Conservation (phyloP, 2,329 filamentous ascomycete genomes). For the Phyllosticta capitalensis region DNA sequence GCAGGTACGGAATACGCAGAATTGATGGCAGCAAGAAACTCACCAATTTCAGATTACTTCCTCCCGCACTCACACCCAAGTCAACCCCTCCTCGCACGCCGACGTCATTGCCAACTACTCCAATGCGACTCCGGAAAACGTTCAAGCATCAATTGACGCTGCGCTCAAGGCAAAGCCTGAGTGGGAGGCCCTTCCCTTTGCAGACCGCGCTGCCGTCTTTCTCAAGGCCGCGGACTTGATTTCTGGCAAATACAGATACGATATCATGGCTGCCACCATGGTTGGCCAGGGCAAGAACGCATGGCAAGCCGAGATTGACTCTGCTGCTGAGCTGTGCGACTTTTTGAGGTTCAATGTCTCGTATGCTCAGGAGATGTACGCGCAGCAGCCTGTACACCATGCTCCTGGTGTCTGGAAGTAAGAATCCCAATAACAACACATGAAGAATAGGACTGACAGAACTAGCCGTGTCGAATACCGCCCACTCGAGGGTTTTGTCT, state of each 20-base stretch:
- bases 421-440: slow-evolving; percentile 11
- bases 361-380: slow-evolving; percentile 85
- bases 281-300: slow-evolving; percentile 96
- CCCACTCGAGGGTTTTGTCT: slow-evolving; percentile 88
- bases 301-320: slow-evolving; percentile 98
- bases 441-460: slow-evolving; percentile 26
- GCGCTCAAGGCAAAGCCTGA: slow-evolving; percentile 76
- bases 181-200: slow-evolving; percentile 82
- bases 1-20: slow-evolving; percentile 45
- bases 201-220: slow-evolving; percentile 86
- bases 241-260: slow-evolving; percentile 86
- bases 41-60: slow-evolving; percentile 51
- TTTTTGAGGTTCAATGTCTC: slow-evolving; percentile 92
- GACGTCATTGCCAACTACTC: slow-evolving; percentile 74
- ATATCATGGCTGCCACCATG: slow-evolving; percentile 94
- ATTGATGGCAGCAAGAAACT: slow-evolving; percentile 2
- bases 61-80: slow-evolving; percentile 57
- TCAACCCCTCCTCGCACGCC: slow-evolving; percentile 74
- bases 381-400: slow-evolving; percentile 77
- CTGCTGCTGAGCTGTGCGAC: slow-evolving; percentile 83
- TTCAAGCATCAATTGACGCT: slow-evolving; percentile 69
- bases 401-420: slow-evolving; percentile 74
- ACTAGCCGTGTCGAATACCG: slow-evolving; percentile 65
- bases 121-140: slow-evolving; percentile 66
- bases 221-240: slow-evolving; percentile 92